Evolutionary conservation across 352 stramenopile genomes (phyloP), one percentile per base, ranked within the genome.

Genomic region (Phytophthora boehmeriae): DNA sequence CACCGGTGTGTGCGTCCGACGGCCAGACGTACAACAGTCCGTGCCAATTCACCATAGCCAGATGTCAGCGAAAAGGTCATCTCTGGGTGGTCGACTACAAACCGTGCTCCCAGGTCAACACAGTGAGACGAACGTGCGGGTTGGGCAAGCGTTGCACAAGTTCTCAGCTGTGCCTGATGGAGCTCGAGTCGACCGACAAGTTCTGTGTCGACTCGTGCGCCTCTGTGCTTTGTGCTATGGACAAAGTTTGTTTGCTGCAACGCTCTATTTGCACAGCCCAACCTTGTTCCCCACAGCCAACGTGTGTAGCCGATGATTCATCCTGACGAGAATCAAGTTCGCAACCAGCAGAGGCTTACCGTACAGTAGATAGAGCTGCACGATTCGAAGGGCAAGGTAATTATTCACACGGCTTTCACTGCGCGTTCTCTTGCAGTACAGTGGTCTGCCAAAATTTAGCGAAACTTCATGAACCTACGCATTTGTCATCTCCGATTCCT

Each of bases 21-120:
- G 59, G 55, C 19, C 39, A 48, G 39, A 78, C 73, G 27, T 82
- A 79, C 62, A 45, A 14, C 44, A 82, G 75, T 51, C n/a, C 35
- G 17, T 82, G 73, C 49, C 35, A 63, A 17, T 73, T 83, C 42
- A 55, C 48, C 16, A 34, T 68, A 13, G 72, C 58, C 11, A 51
- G 55, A 20, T 79, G 66, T 25, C 54, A 46, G 14, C n/a, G 54
- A 25, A 46, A 67, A 16, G 54, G 55, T 10, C 64, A 59, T 14
- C 59, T 80, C 42, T 60, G 53, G 35, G 60, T 54, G 2, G 13
- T 76, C 25, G 71, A 75, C 22, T 75, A 71, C 53, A 54, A 68
- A 1, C 34, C 27, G 9, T 53, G 49, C 9, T 71, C 55, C 13
- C 49, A 62, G 23, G 42, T 57, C 38, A 54, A 61, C 45, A 43